Conservation (phyloP, 768 basidiomycete species). For the Sporobolomyces phaffii region DNA sequence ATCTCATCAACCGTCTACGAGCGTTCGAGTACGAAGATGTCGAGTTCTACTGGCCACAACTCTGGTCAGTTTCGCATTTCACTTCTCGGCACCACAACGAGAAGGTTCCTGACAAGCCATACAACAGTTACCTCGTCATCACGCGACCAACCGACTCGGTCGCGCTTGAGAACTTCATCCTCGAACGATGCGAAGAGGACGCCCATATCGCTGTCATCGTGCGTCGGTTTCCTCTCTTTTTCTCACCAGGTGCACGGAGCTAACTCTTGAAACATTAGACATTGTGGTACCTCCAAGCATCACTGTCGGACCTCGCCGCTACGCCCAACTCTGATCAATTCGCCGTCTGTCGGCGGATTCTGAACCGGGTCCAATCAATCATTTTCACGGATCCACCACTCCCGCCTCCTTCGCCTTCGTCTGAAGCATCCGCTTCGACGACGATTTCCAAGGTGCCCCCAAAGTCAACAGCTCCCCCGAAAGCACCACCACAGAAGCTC, state of each 20-base stretch:
- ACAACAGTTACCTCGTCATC: slow-evolving; percentile 89
- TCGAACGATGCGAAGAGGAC: slow-evolving; percentile 78
- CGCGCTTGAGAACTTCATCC: slow-evolving; percentile 88
- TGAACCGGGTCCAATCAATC: slow-evolving; percentile 89
- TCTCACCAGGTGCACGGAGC: no score
- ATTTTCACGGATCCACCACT: slow-evolving; percentile 83
- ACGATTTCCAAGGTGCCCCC: no score
- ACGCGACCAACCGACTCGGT: slow-evolving; percentile 85
- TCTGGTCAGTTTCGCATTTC: slow-evolving; percentile 45
- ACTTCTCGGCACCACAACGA: not conserved
- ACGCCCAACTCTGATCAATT: slow-evolving; percentile 54
- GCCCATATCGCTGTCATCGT: slow-evolving; percentile 95
- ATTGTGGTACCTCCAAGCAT: slow-evolving; percentile 97
- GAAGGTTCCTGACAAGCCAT: no score
- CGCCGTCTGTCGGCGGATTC: slow-evolving; percentile 79
- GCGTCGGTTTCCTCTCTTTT: slow-evolving; percentile 45
- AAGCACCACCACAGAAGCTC: slow-evolving; percentile 52
- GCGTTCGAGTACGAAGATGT: slow-evolving; percentile 50
- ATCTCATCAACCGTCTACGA: slow-evolving; percentile 49
- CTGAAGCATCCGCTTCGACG: slow-evolving; percentile 8
- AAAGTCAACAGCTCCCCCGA: no score
- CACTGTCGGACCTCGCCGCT: slow-evolving; percentile 68
- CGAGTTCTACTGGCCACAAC: slow-evolving; percentile 53
- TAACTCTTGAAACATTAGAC: no score
- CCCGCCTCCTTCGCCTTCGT: slow-evolving; percentile 52